phyloP scores from a whole-genome alignment of 2,329 filamentous ascomycete species.

The Blumeriella jaapii region DNA sequence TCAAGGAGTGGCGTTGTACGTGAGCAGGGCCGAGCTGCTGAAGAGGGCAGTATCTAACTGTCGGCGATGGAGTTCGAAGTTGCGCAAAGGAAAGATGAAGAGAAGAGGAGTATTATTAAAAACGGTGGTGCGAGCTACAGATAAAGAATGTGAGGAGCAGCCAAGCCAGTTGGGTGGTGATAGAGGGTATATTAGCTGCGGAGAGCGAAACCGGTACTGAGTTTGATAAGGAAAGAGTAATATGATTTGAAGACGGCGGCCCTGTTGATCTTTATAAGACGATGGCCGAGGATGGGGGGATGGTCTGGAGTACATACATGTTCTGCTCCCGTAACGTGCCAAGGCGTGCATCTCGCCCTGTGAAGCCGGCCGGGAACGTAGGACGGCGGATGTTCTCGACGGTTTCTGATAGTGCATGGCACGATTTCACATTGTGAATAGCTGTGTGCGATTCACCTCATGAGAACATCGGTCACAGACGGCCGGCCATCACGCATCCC shows the following conservation, averaged over 20 bases:
- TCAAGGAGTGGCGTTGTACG: conserved; percentile 25
- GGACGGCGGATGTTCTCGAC: conserved; percentile 21
- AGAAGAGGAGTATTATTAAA: conserved; percentile 24
- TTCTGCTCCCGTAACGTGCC: conserved; percentile 15
- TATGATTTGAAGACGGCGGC: conserved; percentile 9
- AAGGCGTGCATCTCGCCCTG: conserved; percentile 21
- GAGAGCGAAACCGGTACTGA: conserved; percentile 26
- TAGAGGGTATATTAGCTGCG: conserved; percentile 33
- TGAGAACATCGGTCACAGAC: no score
- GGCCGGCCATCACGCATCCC: no score
- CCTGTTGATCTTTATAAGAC: conserved; percentile 23
- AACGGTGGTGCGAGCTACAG: conserved; percentile 26
- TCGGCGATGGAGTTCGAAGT: conserved; percentile 15
- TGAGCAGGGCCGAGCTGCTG: conserved; percentile 34
- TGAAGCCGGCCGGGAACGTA: conserved; percentile 17
- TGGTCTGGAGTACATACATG: conserved; percentile 23
- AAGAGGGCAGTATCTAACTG: conserved; percentile 33
- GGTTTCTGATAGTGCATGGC: conserved; percentile 28
- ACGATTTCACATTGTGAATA: conserved; percentile 25
- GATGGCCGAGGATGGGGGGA: conserved; percentile 14
- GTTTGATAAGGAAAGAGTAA: conserved; percentile 22
- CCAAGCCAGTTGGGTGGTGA: conserved; percentile 42
- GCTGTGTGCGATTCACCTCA: no score
- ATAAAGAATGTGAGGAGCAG: conserved; percentile 41
- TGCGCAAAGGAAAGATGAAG: conserved; percentile 16